Base-by-base conservation (phyloP, 1,284 basidiomycete genomes). In the Stygiomarasmius scandens region DNA sequence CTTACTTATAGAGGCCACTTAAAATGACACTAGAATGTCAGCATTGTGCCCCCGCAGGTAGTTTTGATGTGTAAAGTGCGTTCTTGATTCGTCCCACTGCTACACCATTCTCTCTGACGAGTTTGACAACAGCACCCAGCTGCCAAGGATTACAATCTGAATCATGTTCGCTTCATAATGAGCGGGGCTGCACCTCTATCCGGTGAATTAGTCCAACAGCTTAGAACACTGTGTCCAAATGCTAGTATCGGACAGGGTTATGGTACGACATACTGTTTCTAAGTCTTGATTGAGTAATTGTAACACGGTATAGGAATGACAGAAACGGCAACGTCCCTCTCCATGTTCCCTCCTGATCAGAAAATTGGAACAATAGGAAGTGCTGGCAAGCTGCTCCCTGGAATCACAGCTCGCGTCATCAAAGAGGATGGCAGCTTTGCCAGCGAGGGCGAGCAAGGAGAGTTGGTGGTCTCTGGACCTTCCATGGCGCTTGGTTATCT, bases 381-480 rank as follows among this genome's bases (percentile, higher is more conserved):
- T 63, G 81, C 79, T 0, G 88, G 88, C 2, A 76, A 75, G 58
- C 66, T 89, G 24, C 55, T 88, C 3, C 82, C 83, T 1, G 85
- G 85, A 16, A 71, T 81, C 27, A 69, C 66, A 25, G 84, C 77
- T 1, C 81, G 80, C 58, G 78, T 90, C 2, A 72, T 88, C 58
- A 88, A 83, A 67, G 63, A 76, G 14, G 86, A 90, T 66, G 86
- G 87, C 3, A 75, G 79, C 4, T 71, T 85, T 25, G 86, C 83
- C 3, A 71, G 69, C 12, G 83, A 84, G 58, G 85, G 83, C 36
- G 87, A 90, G 66, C 75, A 77, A n/a, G 89, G 89, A 3, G 89
- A 90, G 68, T 71, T 90, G 5, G 71, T 84, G 2, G 77, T 89
- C 9, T 78, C 73, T 25, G 81, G 83, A 0, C 87, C 87, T 1